These are phyloP conservation scores for Trichoderma koningii DNA, from an alignment of 2,329 filamentous ascomycete species.

Conservation along the genomic window DNA sequence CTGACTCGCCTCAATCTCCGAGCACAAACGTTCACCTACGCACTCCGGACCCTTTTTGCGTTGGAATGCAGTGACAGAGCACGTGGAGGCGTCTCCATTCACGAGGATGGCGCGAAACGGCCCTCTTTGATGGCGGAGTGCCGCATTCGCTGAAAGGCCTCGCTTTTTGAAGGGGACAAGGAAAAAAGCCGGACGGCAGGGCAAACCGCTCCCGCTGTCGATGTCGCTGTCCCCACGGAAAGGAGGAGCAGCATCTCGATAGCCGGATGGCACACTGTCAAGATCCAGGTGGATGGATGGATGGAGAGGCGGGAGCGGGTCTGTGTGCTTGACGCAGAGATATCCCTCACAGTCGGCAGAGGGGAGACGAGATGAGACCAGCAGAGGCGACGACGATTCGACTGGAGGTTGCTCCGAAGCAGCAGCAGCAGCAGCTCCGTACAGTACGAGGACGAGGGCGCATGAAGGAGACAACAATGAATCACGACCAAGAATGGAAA, in stretches of 20 bases:
- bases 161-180: neutral
- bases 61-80: slow-evolving; percentile 14
- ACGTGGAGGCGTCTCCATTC: slow-evolving; percentile 21
- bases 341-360: slow-evolving; percentile 19
- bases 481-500: neutral
- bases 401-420: neutral
- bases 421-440: neutral
- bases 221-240: slow-evolving; percentile 12
- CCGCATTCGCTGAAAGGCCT: slow-evolving; percentile 1
- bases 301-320: slow-evolving; percentile 17
- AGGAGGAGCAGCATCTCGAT: slow-evolving; percentile 19
- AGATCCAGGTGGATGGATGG: slow-evolving; percentile 19
- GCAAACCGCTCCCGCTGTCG: slow-evolving; percentile 10
- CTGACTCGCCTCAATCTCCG: slow-evolving; percentile 25
- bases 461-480: neutral
- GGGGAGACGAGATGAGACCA: neutral
- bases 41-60: neutral
- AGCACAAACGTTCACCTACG: neutral
- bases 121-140: neutral
- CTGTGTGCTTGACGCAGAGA: neutral
- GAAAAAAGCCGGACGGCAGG: slow-evolving; percentile 6
- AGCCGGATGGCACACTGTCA: slow-evolving; percentile 19
- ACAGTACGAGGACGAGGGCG: neutral
- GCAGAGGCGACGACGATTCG: neutral
- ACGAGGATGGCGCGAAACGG: slow-evolving; percentile 8